Percentiles rank a stretch among this genome's conserved stretches.
phyloP scores from a whole-genome alignment of 257 asterid genomes.

The Solanum pinnatisectum region DNA sequence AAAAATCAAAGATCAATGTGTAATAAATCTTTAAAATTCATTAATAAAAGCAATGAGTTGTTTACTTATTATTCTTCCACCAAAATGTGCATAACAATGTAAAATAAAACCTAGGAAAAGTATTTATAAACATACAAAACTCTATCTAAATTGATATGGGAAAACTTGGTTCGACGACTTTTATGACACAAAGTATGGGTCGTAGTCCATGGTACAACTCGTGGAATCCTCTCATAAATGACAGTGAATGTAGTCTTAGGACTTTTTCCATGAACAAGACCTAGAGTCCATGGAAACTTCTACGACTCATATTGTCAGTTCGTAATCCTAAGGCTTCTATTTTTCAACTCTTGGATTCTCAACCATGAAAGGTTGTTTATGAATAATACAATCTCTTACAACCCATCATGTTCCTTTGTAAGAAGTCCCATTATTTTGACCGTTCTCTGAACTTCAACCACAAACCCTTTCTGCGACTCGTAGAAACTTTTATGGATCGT shows the following conservation, averaged over 20 bases:
- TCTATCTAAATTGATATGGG: neutral
- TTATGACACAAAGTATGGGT: neutral
- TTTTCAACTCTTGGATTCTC: neutral
- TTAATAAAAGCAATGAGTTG: neutral
- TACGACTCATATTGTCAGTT: neutral
- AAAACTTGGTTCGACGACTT: neutral
- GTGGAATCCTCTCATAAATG: neutral
- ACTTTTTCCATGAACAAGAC: neutral
- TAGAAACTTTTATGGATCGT: neutral
- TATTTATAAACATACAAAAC: neutral
- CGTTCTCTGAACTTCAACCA: neutral
- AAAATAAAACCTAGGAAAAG: neutral
- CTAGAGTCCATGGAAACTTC: neutral
- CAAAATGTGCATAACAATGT: neutral
- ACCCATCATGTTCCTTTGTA: neutral
- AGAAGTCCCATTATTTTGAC: neutral
- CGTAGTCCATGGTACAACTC: neutral
- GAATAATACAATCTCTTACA: neutral
- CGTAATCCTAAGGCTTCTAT: neutral
- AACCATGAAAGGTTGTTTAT: neutral
- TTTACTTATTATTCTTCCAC: neutral
- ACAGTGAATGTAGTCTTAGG: neutral
- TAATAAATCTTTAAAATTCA: too few relatives aligned
- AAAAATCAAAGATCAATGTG: neutral
- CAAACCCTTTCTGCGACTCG: neutral